Percentiles rank a stretch among this genome's conserved stretches.
Conservation (phyloP, 2,329 filamentous ascomycete genomes). For the Boeremia lycopersici region DNA sequence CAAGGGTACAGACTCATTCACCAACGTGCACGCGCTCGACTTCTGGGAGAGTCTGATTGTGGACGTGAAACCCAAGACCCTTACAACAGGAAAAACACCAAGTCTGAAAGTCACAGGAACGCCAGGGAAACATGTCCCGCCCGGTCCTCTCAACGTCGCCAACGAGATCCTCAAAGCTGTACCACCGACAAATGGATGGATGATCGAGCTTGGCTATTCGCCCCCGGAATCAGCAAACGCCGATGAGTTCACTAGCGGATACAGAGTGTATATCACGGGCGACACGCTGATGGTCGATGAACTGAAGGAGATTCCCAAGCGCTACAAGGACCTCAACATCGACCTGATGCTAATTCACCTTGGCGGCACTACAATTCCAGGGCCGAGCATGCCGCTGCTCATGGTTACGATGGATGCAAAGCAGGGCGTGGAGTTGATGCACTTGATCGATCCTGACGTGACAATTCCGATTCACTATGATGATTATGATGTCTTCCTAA, state of each 20-base stretch:
- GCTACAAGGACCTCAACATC: constrained; percentile 60
- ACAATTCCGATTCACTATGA: constrained; percentile 59
- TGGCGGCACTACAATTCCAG: constrained; percentile 69
- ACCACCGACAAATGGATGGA: constrained; percentile 71
- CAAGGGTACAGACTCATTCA: constrained; percentile 59
- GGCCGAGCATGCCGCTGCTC: constrained; percentile 62
- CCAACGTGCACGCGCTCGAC: constrained; percentile 60
- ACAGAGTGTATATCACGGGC: constrained; percentile 69
- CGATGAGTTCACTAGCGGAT: constrained; percentile 54
- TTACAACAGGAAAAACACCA: constrained; percentile 35
- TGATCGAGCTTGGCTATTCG: constrained; percentile 65
- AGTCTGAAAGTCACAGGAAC: constrained; percentile 65
- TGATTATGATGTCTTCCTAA: constrained; percentile 65
- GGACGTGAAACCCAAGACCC: constrained; percentile 42
- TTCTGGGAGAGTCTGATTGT: constrained; percentile 61
- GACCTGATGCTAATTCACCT: constrained; percentile 72
- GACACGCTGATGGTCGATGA: constrained; percentile 69
- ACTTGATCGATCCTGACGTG: constrained; percentile 64
- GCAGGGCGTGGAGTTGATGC: constrained; percentile 66
- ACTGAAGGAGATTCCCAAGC: constrained; percentile 64
- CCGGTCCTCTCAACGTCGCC: constrained; percentile 49
- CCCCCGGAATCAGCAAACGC: constrained; percentile 17
- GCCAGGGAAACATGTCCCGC: constrained; percentile 68
- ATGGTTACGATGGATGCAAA: constrained; percentile 74
- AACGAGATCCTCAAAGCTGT: constrained; percentile 60